Conservation (phyloP, 805 yeast genomes). For the Diddensiella santjacobensis region DNA sequence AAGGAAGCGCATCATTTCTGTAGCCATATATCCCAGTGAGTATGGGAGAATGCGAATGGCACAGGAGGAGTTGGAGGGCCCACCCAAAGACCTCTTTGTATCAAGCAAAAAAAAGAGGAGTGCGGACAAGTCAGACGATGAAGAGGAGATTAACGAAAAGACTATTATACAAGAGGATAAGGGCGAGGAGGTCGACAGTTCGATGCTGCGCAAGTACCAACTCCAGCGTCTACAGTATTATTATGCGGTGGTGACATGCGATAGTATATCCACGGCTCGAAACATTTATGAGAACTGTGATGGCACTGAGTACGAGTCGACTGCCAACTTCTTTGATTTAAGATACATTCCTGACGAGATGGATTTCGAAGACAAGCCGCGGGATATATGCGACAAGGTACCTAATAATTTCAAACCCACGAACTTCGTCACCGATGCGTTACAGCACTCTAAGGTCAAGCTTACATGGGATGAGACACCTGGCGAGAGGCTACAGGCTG, state of each 20-base stretch:
- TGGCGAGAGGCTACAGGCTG: conserved; percentile 70
- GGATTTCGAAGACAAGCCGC: conserved; percentile 75
- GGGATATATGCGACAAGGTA: conserved; percentile 65
- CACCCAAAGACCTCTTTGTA: conserved; percentile 78
- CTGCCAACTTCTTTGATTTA: conserved; percentile 89
- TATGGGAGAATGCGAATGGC: conserved; percentile 91
- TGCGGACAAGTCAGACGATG: conserved; percentile 22
- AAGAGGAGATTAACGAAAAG: conserved; percentile 57
- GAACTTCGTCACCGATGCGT: conserved; percentile 86
- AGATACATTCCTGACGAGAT: conserved; percentile 91
- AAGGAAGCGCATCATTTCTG: conserved; percentile 63
- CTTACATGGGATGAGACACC: conserved; percentile 99
- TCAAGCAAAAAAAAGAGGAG: conserved; percentile 38
- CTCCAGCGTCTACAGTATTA: conserved; percentile 88
- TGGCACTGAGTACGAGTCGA: conserved; percentile 92
- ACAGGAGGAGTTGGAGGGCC: conserved; percentile 86
- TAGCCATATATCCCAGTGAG: conserved; percentile 68
- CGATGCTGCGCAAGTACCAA: conserved; percentile 82
- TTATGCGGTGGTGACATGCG: conserved; percentile 88
- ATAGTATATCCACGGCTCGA: conserved; percentile 64
- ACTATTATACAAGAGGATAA: conserved; percentile 75
- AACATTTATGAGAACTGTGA: conserved; percentile 82
- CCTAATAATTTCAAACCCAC: conserved; percentile 80
- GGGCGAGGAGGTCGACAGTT: conserved; percentile 82
- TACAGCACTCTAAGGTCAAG: conserved; percentile 93